Evolutionary conservation across 352 stramenopile species (phyloP).

Genomic region (Phytophthora agathidicida): DNA sequence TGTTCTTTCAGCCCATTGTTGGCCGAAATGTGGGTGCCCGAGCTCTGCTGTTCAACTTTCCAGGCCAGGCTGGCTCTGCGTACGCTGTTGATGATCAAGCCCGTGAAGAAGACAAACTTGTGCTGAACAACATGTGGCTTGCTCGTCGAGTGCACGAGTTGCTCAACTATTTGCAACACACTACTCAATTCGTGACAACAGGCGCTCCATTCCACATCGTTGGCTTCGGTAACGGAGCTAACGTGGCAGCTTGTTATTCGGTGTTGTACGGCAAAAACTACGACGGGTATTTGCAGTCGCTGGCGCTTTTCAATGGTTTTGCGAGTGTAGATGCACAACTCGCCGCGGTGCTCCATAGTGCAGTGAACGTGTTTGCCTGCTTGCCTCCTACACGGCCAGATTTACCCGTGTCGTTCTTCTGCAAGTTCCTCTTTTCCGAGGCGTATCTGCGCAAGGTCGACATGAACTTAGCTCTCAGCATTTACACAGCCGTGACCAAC

Average conservation of each 20-base stretch:
- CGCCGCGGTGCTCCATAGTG: constrained; percentile 78
- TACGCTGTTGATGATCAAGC: constrained; percentile 49
- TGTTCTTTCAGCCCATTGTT: constrained; percentile 88
- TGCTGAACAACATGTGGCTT: constrained; percentile 90
- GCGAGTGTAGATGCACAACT: constrained; percentile 78
- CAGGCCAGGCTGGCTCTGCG: constrained; percentile 85
- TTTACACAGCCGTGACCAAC: constrained; percentile 94
- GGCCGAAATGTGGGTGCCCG: constrained; percentile 80
- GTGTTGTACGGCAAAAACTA: constrained; percentile 57
- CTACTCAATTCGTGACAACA: constrained; percentile 66
- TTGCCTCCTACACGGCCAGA: constrained; percentile 83
- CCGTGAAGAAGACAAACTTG: constrained; percentile 33
- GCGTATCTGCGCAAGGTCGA: constrained; percentile 87
- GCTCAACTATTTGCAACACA: constrained; percentile 77
- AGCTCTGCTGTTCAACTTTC: constrained; percentile 92
- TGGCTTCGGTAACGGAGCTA: constrained; percentile 90
- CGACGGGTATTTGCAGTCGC: constrained; percentile 58
- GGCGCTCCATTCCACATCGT: constrained; percentile 87
- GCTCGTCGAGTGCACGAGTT: constrained; percentile 87
- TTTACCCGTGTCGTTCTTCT: constrained; percentile 89
- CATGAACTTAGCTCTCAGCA: constrained; percentile 89
- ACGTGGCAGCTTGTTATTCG: constrained; percentile 79
- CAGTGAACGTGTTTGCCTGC: constrained; percentile 84
- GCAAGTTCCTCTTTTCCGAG: constrained; percentile 93
- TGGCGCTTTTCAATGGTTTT: constrained; percentile 90